These are phyloP conservation scores for Colletotrichum shisoi DNA, from an alignment of 2,329 filamentous ascomycete species.

Conservation along the genomic window DNA sequence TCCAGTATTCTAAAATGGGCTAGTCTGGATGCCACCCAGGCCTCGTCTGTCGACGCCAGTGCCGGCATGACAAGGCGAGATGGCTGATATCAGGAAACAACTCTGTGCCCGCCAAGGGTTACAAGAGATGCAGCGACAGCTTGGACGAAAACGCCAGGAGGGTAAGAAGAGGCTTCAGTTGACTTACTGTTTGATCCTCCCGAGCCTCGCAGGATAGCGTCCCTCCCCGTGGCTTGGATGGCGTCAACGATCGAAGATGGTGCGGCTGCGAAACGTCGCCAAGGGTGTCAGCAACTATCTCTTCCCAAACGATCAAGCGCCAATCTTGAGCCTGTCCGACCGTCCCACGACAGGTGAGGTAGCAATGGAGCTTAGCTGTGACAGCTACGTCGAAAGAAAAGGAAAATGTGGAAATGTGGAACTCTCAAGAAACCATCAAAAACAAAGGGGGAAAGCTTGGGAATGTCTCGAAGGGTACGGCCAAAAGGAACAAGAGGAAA, in stretches of 20 bases:
- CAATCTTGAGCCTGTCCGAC: constrained; percentile 23
- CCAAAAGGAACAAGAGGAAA: not conserved
- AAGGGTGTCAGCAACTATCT: constrained; percentile 26
- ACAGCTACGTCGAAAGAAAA: not conserved
- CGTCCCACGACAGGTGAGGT: not conserved
- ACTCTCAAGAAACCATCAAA: constrained; percentile 2
- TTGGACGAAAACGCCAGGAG: constrained; percentile 3
- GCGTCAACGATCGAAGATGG: constrained; percentile 89
- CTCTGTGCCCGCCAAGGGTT: constrained; percentile 30
- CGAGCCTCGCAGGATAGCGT: constrained; percentile 91
- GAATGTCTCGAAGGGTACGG: constrained; percentile 21
- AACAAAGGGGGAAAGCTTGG: constrained; percentile 1
- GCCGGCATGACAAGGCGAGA: constrained; percentile 24
- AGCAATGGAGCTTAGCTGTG: constrained; percentile 4
- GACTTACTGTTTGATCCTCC: constrained; percentile 82
- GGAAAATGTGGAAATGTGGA: not conserved
- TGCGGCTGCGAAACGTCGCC: constrained; percentile 62
- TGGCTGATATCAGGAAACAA: constrained; percentile 30
- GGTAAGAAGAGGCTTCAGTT: constrained; percentile 34
- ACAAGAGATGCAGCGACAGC: constrained; percentile 7
- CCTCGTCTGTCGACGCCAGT: constrained; percentile 22
- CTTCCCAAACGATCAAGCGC: constrained; percentile 7
- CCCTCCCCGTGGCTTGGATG: constrained; percentile 87
- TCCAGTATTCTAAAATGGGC: not conserved
- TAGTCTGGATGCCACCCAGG: constrained; percentile 9